Evolutionary conservation across 2,329 filamentous ascomycete species (phyloP), one percentile per base, ranked within the genome.

Genomic region (Calonectria pseudoreteaudii): DNA sequence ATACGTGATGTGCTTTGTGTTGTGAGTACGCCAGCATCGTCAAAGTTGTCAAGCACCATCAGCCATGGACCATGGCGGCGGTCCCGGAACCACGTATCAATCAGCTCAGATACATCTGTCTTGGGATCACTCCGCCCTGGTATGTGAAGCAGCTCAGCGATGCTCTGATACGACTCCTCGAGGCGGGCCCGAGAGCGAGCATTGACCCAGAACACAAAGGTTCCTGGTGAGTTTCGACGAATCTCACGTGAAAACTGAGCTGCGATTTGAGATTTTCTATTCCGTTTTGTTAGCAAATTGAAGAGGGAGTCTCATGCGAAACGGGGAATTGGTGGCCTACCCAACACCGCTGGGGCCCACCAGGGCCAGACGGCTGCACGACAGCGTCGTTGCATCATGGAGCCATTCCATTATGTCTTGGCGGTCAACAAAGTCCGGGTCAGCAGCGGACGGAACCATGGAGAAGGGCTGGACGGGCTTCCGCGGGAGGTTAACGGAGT

Each of bases 191-290:
- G 36, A 1, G 66, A 70, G 62, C 66, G 67, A 10, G 66, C 70
- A 49, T 68, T 50, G 20, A 70, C 66, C 70, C 66, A 74, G 30
- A 74, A 74, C 9, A 73, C 53, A 8, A 26, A 64, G 23, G 60
- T 66, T 16, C 52, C 47, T 1, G 67, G 66, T 18, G 70, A 53
- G 7, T 5, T 36, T 16, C 70, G 28, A 20, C 49, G 70, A 6
- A 70, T 34, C n/a, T 60, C 44, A 50, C 67, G 64, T 6, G 73
- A 70, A 28, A 62, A 70, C 18, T 74, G 44, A 30, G 69, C 67
- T 5, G 62, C 73, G 31, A 74, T 36, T 47, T 74, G 72, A 18
- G 73, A 70, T 70, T 74, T 74, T 4, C 70, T 74, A n/a, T 47
- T 20, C 10, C 11, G 8, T 14, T n/a, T 14, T n/a, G 26, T 53